phyloP scores from a whole-genome alignment of 441 rosid genomes.

The Bocquillonia castaneifolia region DNA sequence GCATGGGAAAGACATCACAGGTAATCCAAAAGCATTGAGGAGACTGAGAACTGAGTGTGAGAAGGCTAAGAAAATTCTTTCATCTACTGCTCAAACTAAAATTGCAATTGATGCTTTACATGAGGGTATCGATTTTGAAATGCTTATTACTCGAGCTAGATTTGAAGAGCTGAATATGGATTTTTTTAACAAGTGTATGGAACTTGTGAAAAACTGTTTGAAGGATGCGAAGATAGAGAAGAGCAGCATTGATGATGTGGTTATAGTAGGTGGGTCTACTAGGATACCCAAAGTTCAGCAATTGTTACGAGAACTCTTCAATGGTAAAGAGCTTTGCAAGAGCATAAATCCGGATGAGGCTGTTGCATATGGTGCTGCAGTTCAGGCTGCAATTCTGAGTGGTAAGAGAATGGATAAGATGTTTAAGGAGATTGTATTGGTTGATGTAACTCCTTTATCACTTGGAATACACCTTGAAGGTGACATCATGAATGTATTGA shows the following conservation, averaged over 20 bases:
- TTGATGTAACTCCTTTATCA: constrained; percentile 48
- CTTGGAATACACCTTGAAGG: constrained; percentile 41
- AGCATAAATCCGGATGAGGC: constrained; percentile 45
- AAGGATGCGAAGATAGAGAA: constrained; percentile 80
- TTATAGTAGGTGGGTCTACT: constrained; percentile 81
- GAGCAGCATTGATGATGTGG: constrained; percentile 66
- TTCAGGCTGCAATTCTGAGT: constrained; percentile 68
- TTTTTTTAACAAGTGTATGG: constrained; percentile 73
- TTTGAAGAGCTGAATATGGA: constrained; percentile 77
- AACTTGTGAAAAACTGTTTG: constrained; percentile 72
- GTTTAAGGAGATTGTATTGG: constrained; percentile 37
- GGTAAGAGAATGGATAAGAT: constrained; percentile 66
- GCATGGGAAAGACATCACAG: constrained; percentile 53
- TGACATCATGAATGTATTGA: constrained; percentile 43
- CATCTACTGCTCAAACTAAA: constrained; percentile 36
- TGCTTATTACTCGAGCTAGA: constrained; percentile 59
- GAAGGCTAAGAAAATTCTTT: constrained; percentile 45
- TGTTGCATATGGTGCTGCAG: constrained; percentile 80
- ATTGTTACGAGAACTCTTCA: no score
- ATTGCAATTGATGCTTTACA: constrained; percentile 58
- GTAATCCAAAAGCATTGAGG: constrained; percentile 55
- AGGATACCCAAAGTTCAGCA: constrained; percentile 82
- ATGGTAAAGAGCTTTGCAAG: no score
- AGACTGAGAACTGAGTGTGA: constrained; percentile 51
- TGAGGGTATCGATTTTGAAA: constrained; percentile 67